A percentile compares a stretch with the other conserved stretches of the same genome.
These are phyloP conservation scores for Penicillium samsonianum DNA, from an alignment of 495 filamentous ascomycete genomes.

Conservation along the genomic window DNA sequence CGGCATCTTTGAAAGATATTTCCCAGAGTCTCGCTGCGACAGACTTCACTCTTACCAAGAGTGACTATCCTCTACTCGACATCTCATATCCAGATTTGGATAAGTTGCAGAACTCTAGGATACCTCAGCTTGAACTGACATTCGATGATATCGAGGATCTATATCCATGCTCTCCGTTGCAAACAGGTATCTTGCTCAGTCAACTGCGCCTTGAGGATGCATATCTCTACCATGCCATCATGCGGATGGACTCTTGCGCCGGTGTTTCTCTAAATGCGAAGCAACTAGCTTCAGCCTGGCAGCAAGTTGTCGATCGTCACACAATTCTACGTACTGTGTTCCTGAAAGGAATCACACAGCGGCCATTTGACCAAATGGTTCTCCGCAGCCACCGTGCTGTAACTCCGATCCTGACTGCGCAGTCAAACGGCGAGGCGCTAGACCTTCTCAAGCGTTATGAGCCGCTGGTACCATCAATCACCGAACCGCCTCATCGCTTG, in stretches of 20 bases:
- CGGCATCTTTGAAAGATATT: background rate
- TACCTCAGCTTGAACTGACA: background rate
- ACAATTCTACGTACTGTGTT: slow-evolving; percentile 52
- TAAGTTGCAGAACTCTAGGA: background rate
- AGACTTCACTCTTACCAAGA: background rate
- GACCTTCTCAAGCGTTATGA: background rate
- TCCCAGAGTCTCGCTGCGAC: background rate
- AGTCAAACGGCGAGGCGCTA: background rate
- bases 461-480: background rate
- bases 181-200: background rate
- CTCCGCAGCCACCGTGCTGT: background rate
- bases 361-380: background rate
- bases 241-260: background rate
- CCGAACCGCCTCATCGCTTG: background rate
- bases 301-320: slow-evolving; percentile 46
- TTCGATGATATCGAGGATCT: background rate
- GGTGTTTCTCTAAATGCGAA: background rate
- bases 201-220: background rate
- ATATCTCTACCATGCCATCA: background rate
- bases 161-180: background rate
- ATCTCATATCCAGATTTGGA: background rate
- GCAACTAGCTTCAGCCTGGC: slow-evolving; percentile 40
- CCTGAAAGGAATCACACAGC: slow-evolving; percentile 23
- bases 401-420: background rate
- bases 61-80: background rate